Evolutionary conservation across 139 green algal genomes (phyloP).

Genomic region (Medakamo hakoo): DNA sequence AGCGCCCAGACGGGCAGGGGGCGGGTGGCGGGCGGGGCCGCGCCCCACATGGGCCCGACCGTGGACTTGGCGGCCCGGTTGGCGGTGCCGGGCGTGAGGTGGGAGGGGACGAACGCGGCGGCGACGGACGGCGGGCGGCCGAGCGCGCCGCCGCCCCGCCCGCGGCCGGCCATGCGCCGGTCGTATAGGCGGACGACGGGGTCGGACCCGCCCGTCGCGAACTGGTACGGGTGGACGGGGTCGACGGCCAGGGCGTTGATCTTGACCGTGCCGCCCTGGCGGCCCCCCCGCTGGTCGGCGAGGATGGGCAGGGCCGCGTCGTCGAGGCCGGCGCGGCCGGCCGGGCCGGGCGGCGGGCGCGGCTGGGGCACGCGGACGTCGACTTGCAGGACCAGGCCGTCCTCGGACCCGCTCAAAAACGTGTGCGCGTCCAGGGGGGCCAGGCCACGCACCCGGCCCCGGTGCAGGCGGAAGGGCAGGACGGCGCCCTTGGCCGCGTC

Average conservation of each 20-base stretch:
- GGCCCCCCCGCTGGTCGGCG: conserved; percentile 10
- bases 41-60: too few relatives aligned
- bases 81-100: background rate
- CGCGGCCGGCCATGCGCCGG: conserved; percentile 15
- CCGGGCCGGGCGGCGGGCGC: background rate
- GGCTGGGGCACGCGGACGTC: conserved; percentile 8
- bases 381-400: conserved; percentile 7
- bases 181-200: conserved; percentile 19
- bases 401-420: conserved; percentile 9
- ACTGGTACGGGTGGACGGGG: conserved; percentile 17
- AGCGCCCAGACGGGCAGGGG: too few relatives aligned
- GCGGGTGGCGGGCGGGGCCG: too few relatives aligned
- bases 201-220: conserved; percentile 17
- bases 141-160: too few relatives aligned
- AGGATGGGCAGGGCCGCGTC: background rate
- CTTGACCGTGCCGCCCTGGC: conserved; percentile 2
- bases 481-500: conserved; percentile 6
- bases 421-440: conserved; percentile 8
- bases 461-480: conserved; percentile 9
- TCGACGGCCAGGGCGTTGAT: conserved; percentile 22
- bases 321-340: background rate
- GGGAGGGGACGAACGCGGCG: background rate
- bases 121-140: too few relatives aligned
- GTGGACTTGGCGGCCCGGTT: too few relatives aligned
- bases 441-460: conserved; percentile 5